Conservation (phyloP, 768 basidiomycete species). For the Pleurotus citrinopileatus region DNA sequence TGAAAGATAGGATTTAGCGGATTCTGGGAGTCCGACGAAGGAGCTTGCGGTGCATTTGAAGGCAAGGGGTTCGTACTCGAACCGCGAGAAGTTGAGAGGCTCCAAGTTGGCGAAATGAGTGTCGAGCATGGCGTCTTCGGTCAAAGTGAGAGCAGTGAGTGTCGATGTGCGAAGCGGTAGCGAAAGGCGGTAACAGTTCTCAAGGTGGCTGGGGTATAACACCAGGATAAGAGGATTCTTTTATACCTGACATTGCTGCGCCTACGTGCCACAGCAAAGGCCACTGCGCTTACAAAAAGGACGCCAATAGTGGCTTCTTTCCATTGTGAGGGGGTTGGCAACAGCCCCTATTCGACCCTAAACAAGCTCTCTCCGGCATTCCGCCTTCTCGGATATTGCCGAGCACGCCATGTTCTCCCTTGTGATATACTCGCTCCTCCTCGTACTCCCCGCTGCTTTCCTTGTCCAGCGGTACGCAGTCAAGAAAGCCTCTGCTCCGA, state of each 20-base stretch:
- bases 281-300: background rate
- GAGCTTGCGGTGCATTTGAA: background rate
- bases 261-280: too few species aligned
- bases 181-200: too few species aligned
- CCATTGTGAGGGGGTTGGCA: too few species aligned
- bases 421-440: slow-evolving; percentile 9
- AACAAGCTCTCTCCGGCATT: background rate
- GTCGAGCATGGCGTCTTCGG: background rate
- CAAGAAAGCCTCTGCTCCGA: slow-evolving; percentile 6
- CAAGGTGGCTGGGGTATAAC: too few species aligned
- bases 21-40: background rate
- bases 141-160: too few species aligned
- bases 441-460: slow-evolving; percentile 4
- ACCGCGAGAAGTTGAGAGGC: slow-evolving; percentile 7
- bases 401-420: slow-evolving; percentile 2
- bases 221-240: too few species aligned
- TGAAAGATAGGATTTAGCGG: background rate
- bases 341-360: background rate
- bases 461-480: slow-evolving; percentile 2
- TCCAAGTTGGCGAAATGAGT: background rate
- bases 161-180: too few species aligned
- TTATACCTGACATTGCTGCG: background rate
- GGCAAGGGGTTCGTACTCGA: background rate
- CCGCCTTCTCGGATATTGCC: background rate
- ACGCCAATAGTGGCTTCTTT: too few species aligned